Evolutionary conservation across 345 rosid genomes (phyloP).

Genomic region (Murraya paniculata): DNA sequence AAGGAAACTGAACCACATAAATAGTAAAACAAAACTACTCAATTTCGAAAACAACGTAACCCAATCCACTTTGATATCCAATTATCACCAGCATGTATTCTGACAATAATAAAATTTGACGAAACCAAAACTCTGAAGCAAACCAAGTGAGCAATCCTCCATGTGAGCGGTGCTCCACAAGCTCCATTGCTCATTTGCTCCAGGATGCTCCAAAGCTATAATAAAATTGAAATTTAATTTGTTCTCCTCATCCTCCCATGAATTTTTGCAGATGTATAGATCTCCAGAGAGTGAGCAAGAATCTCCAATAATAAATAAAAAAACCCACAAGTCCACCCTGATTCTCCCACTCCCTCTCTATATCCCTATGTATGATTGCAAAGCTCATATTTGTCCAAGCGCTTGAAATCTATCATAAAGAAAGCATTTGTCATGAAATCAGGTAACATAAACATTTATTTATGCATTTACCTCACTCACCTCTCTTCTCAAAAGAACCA

Average conservation of each 20-base stretch:
- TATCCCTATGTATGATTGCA: conserved; percentile 89
- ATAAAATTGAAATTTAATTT: conserved; percentile 50
- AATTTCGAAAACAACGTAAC: conserved; percentile 12
- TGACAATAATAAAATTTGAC: conserved; percentile 25
- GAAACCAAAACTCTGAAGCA: conserved; percentile 47
- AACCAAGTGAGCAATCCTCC: conserved; percentile 82
- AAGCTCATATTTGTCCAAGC: conserved; percentile 90
- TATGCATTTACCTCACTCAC: conserved; percentile 56
- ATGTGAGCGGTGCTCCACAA: conserved; percentile 91
- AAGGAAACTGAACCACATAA: conserved; percentile 24
- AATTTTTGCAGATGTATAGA: conserved; percentile 51
- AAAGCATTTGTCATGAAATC: conserved; percentile 85
- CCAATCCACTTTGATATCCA: conserved; percentile 27
- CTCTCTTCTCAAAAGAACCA: conserved; percentile 31
- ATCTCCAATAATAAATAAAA: conserved; percentile 58
- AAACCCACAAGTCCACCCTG: conserved; percentile 72
- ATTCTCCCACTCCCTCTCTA: conserved; percentile 89
- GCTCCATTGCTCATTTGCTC: conserved; percentile 85
- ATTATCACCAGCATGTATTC: conserved; percentile 33
- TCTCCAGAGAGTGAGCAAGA: conserved; percentile 66
- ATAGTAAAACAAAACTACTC: conserved; percentile 17
- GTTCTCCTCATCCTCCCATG: conserved; percentile 62
- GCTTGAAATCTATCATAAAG: conserved; percentile 95
- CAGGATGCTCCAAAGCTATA: conserved; percentile 86
- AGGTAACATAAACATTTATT: conserved; percentile 51